Evolutionary conservation across 1,284 basidiomycete species (phyloP).

Genomic region (Ganoderma meredithae): DNA sequence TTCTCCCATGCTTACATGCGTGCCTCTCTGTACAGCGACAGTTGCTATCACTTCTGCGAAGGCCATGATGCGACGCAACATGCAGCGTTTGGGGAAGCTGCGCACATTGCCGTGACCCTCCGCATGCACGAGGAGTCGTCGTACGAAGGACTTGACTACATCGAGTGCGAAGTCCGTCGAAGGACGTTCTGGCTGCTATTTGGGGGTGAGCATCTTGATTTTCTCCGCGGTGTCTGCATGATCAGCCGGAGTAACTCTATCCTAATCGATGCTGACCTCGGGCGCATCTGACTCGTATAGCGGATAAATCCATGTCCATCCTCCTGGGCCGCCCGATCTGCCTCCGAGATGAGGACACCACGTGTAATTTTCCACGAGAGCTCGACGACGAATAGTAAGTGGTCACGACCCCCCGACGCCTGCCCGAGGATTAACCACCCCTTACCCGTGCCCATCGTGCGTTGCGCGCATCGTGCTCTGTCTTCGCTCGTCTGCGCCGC

Average conservation of each 20-base stretch:
- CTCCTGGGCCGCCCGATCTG: conserved; percentile 82
- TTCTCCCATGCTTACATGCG: conserved; percentile 24
- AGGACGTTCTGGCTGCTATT: conserved; percentile 88
- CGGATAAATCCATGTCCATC: conserved; percentile 89
- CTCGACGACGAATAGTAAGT: conserved; percentile 87
- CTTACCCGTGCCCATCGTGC: conserved; percentile 33
- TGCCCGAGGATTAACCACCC: conserved; percentile 45
- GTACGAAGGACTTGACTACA: conserved; percentile 81
- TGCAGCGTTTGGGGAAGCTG: conserved; percentile 83
- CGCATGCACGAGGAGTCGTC: conserved; percentile 85
- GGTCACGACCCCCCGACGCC: conserved; percentile 25
- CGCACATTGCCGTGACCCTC: conserved; percentile 81
- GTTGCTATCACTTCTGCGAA: conserved; percentile 85
- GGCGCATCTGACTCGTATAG: conserved; percentile 46
- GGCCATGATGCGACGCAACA: conserved; percentile 89
- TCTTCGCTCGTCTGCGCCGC: conserved; percentile 18
- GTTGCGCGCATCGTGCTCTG: conserved; percentile 1
- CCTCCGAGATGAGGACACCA: conserved; percentile 87
- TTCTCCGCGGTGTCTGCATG: conserved; percentile 15
- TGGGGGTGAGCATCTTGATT: conserved; percentile 60
- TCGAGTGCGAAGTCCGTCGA: conserved; percentile 84
- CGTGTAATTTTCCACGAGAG: conserved; percentile 85
- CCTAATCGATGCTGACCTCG: conserved; percentile 28
- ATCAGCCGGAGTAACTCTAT: conserved; percentile 29
- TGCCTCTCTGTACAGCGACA: conserved; percentile 58